phyloP scores from a whole-genome alignment of 2,329 filamentous ascomycete genomes.

The Exophiala aquamarina region DNA sequence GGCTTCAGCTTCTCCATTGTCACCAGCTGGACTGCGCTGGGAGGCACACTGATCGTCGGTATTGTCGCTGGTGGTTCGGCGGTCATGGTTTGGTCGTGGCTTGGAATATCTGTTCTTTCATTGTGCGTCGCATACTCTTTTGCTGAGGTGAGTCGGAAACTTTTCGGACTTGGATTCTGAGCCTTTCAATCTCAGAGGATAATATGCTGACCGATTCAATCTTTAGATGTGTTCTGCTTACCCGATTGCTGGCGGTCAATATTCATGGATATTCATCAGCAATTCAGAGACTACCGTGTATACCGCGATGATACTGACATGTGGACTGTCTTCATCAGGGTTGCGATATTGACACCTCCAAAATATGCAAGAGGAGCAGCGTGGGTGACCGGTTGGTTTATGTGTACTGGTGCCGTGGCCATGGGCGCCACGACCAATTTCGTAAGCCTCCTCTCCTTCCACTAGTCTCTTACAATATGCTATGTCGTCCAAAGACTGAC shows the following conservation, averaged over 20 bases:
- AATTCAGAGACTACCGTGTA: no score
- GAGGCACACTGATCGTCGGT: slow-evolving; percentile 57
- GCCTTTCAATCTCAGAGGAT: no score
- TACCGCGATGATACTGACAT: no score
- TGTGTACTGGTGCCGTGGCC: slow-evolving; percentile 43
- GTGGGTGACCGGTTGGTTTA: slow-evolving; percentile 51
- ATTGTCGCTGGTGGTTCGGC: slow-evolving; percentile 57
- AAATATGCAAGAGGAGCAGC: slow-evolving; percentile 44
- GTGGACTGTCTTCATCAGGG: slow-evolving; percentile 53
- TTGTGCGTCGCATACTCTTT: slow-evolving; percentile 58
- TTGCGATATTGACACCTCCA: slow-evolving; percentile 55
- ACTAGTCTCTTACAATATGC: slow-evolving; percentile 3
- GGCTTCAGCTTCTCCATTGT: slow-evolving; percentile 61
- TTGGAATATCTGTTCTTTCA: slow-evolving; percentile 52
- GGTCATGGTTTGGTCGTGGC: slow-evolving; percentile 60
- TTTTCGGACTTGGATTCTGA: no score
- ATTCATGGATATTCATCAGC: slow-evolving; percentile 18
- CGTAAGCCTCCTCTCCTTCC: slow-evolving; percentile 28
- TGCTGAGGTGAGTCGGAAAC: no score
- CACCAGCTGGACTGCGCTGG: slow-evolving; percentile 58
- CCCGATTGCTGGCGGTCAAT: slow-evolving; percentile 52
- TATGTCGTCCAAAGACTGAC: slow-evolving; percentile 28
- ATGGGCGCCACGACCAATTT: slow-evolving; percentile 29
- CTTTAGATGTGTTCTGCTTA: slow-evolving; percentile 42
- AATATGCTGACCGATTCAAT: no score